Conservation (phyloP, 805 yeast species). For the Metschnikowia reukaufii region DNA sequence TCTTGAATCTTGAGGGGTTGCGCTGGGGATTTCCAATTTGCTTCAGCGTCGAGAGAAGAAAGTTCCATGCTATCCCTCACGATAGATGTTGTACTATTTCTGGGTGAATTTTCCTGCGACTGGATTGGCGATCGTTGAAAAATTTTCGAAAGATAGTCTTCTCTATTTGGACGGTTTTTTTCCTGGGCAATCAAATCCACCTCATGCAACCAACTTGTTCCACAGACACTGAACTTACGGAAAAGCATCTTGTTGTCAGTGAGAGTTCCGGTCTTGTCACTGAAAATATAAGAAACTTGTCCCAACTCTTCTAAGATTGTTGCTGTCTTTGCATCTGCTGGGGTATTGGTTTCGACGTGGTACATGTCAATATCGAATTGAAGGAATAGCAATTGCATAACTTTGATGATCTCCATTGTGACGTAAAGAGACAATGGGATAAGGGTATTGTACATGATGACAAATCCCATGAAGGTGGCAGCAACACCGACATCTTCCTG, state of each 20-base stretch:
- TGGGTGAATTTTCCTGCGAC: constrained; percentile 9
- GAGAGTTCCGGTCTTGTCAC: constrained; percentile 96
- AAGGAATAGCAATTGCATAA: constrained; percentile 75
- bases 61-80: constrained; percentile 37
- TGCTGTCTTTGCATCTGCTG: constrained; percentile 93
- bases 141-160: constrained; percentile 4
- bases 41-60: constrained; percentile 22
- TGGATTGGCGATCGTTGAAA: constrained; percentile 1
- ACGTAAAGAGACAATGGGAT: constrained; percentile 94
- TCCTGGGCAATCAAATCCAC: constrained; percentile 46
- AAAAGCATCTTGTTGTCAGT: constrained; percentile 95
- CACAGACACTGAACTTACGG: constrained; percentile 82
- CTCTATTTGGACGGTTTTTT: constrained; percentile 15
- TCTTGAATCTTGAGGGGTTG: constrained; percentile 44
- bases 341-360: constrained; percentile 77
- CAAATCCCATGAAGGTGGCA: constrained; percentile 90
- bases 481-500: constrained; percentile 79
- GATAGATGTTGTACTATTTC: constrained; percentile 33
- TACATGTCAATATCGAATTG: constrained; percentile 96
- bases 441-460: constrained; percentile 95
- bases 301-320: constrained; percentile 95
- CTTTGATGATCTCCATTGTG: constrained; percentile 93
- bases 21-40: constrained; percentile 51
- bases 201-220: constrained; percentile 87
- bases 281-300: constrained; percentile 90